Conservation (phyloP, 192 early-diverging fungal genomes). For the Backusella parvicylindrica region DNA sequence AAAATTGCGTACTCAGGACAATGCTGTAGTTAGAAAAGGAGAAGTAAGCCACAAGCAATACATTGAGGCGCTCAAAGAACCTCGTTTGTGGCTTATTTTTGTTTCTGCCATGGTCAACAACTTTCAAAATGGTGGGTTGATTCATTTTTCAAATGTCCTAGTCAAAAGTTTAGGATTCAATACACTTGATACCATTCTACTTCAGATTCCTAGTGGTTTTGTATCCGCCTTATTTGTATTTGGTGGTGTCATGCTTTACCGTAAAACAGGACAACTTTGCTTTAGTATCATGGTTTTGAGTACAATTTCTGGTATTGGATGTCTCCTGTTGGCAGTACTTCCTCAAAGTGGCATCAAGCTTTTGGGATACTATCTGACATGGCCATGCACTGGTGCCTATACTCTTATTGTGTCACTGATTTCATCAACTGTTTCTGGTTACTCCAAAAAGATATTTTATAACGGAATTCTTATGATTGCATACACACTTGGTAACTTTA, state of each 20-base stretch:
- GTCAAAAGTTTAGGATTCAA: constrained; percentile 17
- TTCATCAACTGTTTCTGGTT: not conserved
- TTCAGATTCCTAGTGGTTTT: constrained; percentile 7
- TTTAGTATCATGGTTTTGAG: not conserved
- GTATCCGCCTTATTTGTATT: not conserved
- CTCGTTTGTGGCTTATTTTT: constrained; percentile 5
- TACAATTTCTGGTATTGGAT: not conserved
- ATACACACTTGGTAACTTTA: constrained; percentile 12
- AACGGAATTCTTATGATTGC: not conserved
- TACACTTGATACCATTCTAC: not conserved
- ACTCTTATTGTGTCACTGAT: not conserved
- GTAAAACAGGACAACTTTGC: not conserved
- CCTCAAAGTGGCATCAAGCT: not conserved
- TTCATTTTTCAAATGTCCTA: constrained; percentile 9
- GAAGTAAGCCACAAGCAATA: not conserved
- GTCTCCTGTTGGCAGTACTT: constrained; percentile 4
- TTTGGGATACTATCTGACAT: constrained; percentile 4
- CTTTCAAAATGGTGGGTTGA: constrained; percentile 6
- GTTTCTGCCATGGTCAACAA: not conserved
- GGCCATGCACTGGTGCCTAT: not conserved
- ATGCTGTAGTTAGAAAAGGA: not conserved
- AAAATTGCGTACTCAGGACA: constrained; percentile 15
- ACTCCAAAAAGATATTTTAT: constrained; percentile 15
- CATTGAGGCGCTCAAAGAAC: constrained; percentile 7
- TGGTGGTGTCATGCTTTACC: not conserved